Evolutionary conservation across 2,329 filamentous ascomycete genomes (phyloP), one percentile per base, ranked within the genome.

Genomic region (Ophiostoma perfectum): DNA sequence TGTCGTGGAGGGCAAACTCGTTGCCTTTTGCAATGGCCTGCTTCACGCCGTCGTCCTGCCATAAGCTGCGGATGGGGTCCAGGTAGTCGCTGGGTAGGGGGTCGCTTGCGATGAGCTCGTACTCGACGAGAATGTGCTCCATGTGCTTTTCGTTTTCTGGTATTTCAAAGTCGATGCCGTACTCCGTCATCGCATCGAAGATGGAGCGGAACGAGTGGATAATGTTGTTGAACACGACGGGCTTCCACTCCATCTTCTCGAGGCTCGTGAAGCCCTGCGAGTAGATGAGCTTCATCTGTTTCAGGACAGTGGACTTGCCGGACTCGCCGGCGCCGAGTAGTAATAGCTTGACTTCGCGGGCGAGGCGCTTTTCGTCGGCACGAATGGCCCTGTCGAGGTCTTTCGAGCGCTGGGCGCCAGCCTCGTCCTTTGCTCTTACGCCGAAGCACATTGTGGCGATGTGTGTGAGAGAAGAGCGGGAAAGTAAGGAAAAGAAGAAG

Each of bases 271-370:
- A 98, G 66, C 95, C 94, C 78, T 93, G 89, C 14, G 92, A 88
- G 78, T 98, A 95, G 74, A 99, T 97, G 79, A 99, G 88, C 78
- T 94, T 94, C 95, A 99, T 98, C 83, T 98, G 94, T 82, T 98
- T 98, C 73, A 98, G 86, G 70, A 98, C 93, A 1, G 94, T 98
- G 8, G 94, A 97, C 80, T 98, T 98, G 73, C 94, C 92, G 70
- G 90, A 95, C 80, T 98, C 94, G 76, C 94, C 94, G 75, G 94
- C 94, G 78, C 94, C 68, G 72, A 99, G 84, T 73, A 99, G 83
- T 73, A 99, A 82, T 72, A 99, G 88, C 84, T 98, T 99, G 75
- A 98, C 92, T 77, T 97, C 93, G 76, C 90, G 90, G 68, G 90
- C 82, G 83, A 95, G 84, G 73, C 85, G 85, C 85, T 95, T 97